These are phyloP conservation scores for Gnomoniopsis sp. DNA, from an alignment of 2,329 filamentous ascomycete genomes.

Conservation along the genomic window DNA sequence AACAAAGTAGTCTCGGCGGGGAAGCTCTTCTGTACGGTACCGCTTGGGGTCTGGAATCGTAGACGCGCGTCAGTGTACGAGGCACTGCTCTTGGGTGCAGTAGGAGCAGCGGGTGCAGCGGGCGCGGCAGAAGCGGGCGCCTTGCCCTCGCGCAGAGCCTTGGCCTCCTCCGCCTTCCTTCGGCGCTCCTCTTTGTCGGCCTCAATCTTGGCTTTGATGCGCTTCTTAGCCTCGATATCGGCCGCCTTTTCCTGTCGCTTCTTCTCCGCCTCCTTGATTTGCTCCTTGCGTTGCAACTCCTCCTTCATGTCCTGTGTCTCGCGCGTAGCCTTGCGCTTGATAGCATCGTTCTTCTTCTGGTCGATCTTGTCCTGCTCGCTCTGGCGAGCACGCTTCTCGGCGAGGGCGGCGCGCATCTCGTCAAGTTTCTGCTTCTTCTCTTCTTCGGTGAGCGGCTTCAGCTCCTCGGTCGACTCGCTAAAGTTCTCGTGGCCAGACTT, in stretches of 20 bases:
- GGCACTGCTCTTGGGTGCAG: slow-evolving; percentile 58
- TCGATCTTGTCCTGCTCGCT: slow-evolving; percentile 74
- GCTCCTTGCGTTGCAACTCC: slow-evolving; percentile 77
- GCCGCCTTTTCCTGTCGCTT: slow-evolving; percentile 87
- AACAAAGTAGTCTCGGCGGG: slow-evolving; percentile 89
- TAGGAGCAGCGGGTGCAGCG: slow-evolving; percentile 43
- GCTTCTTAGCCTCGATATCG: slow-evolving; percentile 80
- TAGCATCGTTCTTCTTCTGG: slow-evolving; percentile 79
- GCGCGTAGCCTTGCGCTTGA: slow-evolving; percentile 81
- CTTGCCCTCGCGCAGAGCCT: slow-evolving; percentile 80
- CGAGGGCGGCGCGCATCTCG: slow-evolving; percentile 69
- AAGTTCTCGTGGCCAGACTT: slow-evolving; percentile 93
- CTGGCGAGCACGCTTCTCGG: slow-evolving; percentile 67
- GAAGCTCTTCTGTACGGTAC: slow-evolving; percentile 82
- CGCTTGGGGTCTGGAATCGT: slow-evolving; percentile 71
- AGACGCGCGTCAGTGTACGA: slow-evolving; percentile 79
- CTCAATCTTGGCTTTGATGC: slow-evolving; percentile 90
- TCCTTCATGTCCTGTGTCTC: slow-evolving; percentile 89
- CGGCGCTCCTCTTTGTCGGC: slow-evolving; percentile 89
- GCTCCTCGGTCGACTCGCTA: slow-evolving; percentile 86
- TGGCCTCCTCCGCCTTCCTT: slow-evolving; percentile 79
- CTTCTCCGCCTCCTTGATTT: slow-evolving; percentile 82
- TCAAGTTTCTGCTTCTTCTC: slow-evolving; percentile 80
- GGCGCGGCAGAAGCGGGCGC: slow-evolving; percentile 42
- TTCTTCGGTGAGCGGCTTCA: slow-evolving; percentile 85